phyloP scores from a whole-genome alignment of 805 yeast genomes.

The Lipomyces kockii region DNA sequence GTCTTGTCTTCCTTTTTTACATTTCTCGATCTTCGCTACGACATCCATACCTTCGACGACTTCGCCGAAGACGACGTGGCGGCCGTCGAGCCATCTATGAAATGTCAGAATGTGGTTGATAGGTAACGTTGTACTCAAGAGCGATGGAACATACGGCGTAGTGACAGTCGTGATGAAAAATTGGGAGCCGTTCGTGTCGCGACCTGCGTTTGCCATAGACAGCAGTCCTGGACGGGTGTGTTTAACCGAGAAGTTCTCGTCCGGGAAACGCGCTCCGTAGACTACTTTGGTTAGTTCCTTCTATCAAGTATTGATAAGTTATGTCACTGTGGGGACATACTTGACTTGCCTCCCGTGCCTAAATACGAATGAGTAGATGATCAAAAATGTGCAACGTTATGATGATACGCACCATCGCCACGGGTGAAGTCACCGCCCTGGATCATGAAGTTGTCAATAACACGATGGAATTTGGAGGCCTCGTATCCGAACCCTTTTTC shows the following conservation, averaged over 20 bases:
- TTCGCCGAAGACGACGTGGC: constrained; percentile 96
- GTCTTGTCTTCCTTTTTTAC: constrained; percentile 54
- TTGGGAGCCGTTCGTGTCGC: constrained; percentile 81
- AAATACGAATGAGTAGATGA: neutral
- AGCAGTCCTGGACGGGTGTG: constrained; percentile 59
- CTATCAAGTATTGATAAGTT: neutral
- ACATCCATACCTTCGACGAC: constrained; percentile 80
- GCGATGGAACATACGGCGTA: constrained; percentile 52
- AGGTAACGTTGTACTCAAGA: neutral
- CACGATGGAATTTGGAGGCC: constrained; percentile 72
- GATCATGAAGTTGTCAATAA: constrained; percentile 70
- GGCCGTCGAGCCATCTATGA: constrained; percentile 81
- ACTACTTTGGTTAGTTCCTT: constrained; percentile 45
- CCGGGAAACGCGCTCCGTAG: constrained; percentile 72
- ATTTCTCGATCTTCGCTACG: constrained; percentile 80
- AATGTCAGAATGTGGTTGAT: neutral
- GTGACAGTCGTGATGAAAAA: constrained; percentile 92
- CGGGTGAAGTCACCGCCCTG: constrained; percentile 86
- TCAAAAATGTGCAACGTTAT: neutral
- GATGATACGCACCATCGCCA: constrained; percentile 40
- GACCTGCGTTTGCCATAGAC: constrained; percentile 82
- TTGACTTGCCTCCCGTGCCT: constrained; percentile 69
- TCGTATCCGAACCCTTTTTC: constrained; percentile 73
- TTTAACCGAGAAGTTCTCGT: constrained; percentile 70
- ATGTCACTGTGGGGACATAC: constrained; percentile 17